Conservation (phyloP, 2,329 filamentous ascomycete genomes). For the Trichoderma citrinoviride region DNA sequence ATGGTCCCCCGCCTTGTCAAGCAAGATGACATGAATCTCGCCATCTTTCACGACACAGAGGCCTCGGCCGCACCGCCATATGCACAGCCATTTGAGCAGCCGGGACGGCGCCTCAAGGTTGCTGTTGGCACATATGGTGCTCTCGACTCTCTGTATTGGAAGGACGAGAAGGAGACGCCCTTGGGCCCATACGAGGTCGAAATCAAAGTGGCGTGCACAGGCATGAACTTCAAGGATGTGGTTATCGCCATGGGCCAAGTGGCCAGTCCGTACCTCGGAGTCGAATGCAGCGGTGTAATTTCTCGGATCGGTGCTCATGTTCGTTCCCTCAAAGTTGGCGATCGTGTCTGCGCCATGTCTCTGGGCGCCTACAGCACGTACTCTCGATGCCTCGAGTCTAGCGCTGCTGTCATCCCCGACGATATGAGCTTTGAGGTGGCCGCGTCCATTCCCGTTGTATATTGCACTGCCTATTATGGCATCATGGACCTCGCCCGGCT, state of each 20-base stretch:
- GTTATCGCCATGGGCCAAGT: slow-evolving; percentile 44
- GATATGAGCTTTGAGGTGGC: slow-evolving; percentile 38
- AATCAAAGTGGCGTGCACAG: slow-evolving; percentile 43
- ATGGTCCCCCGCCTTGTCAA: slow-evolving; percentile 33
- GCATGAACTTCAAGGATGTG: slow-evolving; percentile 48
- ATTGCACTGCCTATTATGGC: slow-evolving; percentile 41
- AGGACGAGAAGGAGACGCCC: slow-evolving; percentile 33
- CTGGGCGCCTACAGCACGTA: slow-evolving; percentile 36
- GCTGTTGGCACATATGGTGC: slow-evolving; percentile 41
- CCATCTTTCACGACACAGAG: slow-evolving; percentile 31
- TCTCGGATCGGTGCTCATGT: slow-evolving; percentile 58
- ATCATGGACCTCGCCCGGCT: slow-evolving; percentile 41
- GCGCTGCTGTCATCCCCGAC: slow-evolving; percentile 39
- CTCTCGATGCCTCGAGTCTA: slow-evolving; percentile 34
- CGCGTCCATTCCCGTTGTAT: slow-evolving; percentile 42
- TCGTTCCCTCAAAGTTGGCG: slow-evolving; percentile 61
- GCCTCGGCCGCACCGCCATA: slow-evolving; percentile 29
- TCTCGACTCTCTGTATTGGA: slow-evolving; percentile 42
- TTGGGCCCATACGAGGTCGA: slow-evolving; percentile 40
- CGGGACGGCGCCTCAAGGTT: slow-evolving; percentile 35
- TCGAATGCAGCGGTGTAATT: slow-evolving; percentile 42
- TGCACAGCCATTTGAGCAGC: slow-evolving; percentile 39
- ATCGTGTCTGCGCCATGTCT: slow-evolving; percentile 63
- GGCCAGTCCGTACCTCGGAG: slow-evolving; percentile 35
- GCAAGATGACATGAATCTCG: slow-evolving; percentile 29